Evolutionary conservation across 176 grass and related monocot species (phyloP), one percentile per base, ranked within the genome.

Genomic region (Sorghum bicolor): DNA sequence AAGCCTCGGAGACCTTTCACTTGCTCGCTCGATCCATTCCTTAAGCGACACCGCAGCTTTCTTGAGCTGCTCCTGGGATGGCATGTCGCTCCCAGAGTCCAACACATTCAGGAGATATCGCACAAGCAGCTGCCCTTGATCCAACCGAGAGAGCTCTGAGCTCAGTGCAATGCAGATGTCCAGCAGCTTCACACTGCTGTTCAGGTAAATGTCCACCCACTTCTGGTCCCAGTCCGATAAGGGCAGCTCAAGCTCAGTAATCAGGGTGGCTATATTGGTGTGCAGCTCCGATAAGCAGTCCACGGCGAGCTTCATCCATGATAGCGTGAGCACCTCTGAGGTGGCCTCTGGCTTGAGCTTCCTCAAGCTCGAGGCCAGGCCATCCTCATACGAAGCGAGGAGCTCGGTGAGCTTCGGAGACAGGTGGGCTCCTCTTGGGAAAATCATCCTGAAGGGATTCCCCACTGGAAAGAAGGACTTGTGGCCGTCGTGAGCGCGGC

Each of bases 221-320:
- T 87, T 98, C 58, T 95, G 89, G 28, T 98, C 93, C 93, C 96
- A 98, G 3, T 98, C 96, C 0, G 87, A 96, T 63, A 92, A 81
- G 43, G 93, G 96, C 70, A 98, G 77, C 67, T 93, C 86, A 1
- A 98, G 89, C 45, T 96, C 89, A 5, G 85, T 88, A 66, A 96
- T 92, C 60, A 98, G 89, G 67, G 76, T 84, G 9, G 31, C 79
- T 67, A 98, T 87, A 41, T 79, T 78, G 14, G 67, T 70, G 31
- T 98, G 93, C 24, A 85, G 70, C 44, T 90, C 87, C 7, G 64
- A 88, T 53, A 96, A 83, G 64, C 83, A 75, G 24, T 89, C 83
- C 58, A 98, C 69, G 0, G 93, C 91, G 12, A 83, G 85, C 66
- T 31, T 89, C 89, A 94, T 94, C 93, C 93, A 96, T 41, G 80